A percentile compares a stretch with the other conserved stretches of the same genome.
These are phyloP conservation scores for Fusarium sterilihyphosum DNA, from an alignment of 2,329 filamentous ascomycete genomes.

Conservation along the genomic window DNA sequence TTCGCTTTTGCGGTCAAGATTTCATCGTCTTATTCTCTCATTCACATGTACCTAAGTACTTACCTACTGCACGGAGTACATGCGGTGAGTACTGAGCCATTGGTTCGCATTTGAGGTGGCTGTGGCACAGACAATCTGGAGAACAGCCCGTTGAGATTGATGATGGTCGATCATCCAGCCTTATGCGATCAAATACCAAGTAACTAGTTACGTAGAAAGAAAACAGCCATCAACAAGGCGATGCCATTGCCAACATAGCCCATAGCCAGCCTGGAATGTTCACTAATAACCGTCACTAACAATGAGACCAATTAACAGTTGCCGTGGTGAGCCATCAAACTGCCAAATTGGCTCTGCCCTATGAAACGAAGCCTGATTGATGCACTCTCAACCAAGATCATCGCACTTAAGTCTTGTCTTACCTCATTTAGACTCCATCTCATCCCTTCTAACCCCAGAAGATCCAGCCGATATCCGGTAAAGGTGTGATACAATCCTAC, in stretches of 20 bases:
- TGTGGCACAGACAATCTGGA: neutral
- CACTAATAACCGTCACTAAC: neutral
- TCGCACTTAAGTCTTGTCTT: constrained; percentile 36
- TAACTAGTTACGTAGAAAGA: neutral
- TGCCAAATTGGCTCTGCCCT: constrained; percentile 28
- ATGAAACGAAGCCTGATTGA: constrained; percentile 25
- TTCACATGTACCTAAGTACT: neutral
- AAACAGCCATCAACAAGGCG: neutral
- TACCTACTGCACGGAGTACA: neutral
- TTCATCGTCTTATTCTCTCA: constrained; percentile 4
- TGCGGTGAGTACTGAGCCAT: constrained; percentile 15
- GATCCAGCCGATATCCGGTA: constrained; percentile 25
- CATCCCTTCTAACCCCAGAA: constrained; percentile 11
- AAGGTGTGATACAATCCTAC: constrained; percentile 21
- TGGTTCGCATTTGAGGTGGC: neutral
- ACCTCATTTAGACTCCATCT: constrained; percentile 32
- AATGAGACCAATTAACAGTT: neutral
- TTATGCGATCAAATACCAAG: constrained; percentile 7
- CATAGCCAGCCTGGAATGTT: neutral
- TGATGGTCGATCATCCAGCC: constrained; percentile 17
- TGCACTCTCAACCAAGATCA: constrained; percentile 26
- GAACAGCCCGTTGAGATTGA: neutral
- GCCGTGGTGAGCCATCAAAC: constrained; percentile 2
- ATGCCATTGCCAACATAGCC: neutral
- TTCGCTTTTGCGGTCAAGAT: constrained; percentile 10